A percentile compares a stretch with the other conserved stretches of the same genome.
phyloP scores from a whole-genome alignment of 2,329 filamentous ascomycete genomes.

The Ceratocystis lukuohia region DNA sequence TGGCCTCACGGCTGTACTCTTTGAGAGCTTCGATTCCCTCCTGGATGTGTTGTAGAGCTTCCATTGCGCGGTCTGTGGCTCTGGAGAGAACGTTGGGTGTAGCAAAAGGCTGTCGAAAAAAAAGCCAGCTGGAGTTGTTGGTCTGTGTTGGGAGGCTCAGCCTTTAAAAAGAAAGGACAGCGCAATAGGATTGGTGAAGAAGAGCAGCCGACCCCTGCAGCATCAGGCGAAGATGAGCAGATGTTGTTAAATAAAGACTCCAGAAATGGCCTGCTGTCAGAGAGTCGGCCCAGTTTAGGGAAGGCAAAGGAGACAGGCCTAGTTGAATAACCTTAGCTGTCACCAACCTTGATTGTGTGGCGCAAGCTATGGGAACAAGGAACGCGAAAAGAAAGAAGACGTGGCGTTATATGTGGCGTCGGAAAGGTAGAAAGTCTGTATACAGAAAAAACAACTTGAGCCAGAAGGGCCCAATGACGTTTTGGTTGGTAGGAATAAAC shows the following conservation, averaged over 20 bases:
- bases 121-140: background rate
- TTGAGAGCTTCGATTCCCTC: slow-evolving; percentile 25
- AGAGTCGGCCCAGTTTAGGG: background rate
- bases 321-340: background rate
- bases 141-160: slow-evolving; percentile 5
- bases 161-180: slow-evolving; percentile 9
- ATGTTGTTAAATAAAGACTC: slow-evolving; percentile 11
- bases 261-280: slow-evolving; percentile 2
- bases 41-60: slow-evolving; percentile 18
- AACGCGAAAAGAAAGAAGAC: background rate
- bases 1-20: slow-evolving; percentile 29
- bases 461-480: slow-evolving; percentile 9
- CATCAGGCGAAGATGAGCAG: slow-evolving; percentile 15
- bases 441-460: background rate
- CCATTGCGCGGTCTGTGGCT: background rate
- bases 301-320: background rate
- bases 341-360: background rate
- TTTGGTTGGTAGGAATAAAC: background rate
- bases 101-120: background rate
- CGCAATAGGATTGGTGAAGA: background rate
- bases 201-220: slow-evolving; percentile 12
- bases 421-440: background rate
- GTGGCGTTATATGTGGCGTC: background rate
- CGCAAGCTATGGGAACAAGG: background rate
- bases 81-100: background rate